A percentile compares a stretch with the other conserved stretches of the same genome.
These are phyloP conservation scores for Arthrinium puccinioides DNA, from an alignment of 2,329 filamentous ascomycete species.

Conservation along the genomic window DNA sequence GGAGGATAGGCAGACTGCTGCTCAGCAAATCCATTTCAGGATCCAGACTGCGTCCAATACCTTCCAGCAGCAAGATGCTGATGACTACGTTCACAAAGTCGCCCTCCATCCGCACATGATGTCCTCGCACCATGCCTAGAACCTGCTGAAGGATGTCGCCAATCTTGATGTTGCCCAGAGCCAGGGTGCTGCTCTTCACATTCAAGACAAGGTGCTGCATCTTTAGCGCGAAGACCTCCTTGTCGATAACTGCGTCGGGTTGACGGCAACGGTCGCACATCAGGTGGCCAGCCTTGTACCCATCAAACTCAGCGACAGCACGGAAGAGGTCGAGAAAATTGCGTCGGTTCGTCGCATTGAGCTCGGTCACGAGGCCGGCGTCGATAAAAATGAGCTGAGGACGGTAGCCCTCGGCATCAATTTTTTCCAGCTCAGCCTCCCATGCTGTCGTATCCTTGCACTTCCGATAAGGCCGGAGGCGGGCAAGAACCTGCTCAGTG, in stretches of 20 bases:
- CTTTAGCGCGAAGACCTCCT: constrained; percentile 85
- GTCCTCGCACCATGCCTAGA: constrained; percentile 79
- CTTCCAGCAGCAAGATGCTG: constrained; percentile 86
- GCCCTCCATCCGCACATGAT: constrained; percentile 91
- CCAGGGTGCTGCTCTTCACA: constrained; percentile 86
- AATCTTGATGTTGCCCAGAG: constrained; percentile 90
- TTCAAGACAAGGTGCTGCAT: constrained; percentile 94
- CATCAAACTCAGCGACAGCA: constrained; percentile 91
- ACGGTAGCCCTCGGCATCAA: constrained; percentile 82
- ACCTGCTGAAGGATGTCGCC: constrained; percentile 91
- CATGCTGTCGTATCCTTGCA: constrained; percentile 60
- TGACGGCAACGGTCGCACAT: constrained; percentile 96
- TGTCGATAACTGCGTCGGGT: constrained; percentile 80
- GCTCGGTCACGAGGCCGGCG: constrained; percentile 87
- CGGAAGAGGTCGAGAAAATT: constrained; percentile 97
- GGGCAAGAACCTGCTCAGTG: constrained; percentile 77
- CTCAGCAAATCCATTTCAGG: constrained; percentile 80
- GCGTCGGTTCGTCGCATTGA: constrained; percentile 75
- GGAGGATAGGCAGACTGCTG: constrained; percentile 81
- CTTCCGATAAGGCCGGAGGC: constrained; percentile 65
- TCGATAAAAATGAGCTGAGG: constrained; percentile 97
- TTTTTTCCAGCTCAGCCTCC: constrained; percentile 63
- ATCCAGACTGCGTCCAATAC: constrained; percentile 82
- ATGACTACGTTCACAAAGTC: constrained; percentile 99
- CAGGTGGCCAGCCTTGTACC: constrained; percentile 86